Evolutionary conservation across 805 yeast genomes (phyloP).

Genomic region (Cyberlindnera lachancei): DNA sequence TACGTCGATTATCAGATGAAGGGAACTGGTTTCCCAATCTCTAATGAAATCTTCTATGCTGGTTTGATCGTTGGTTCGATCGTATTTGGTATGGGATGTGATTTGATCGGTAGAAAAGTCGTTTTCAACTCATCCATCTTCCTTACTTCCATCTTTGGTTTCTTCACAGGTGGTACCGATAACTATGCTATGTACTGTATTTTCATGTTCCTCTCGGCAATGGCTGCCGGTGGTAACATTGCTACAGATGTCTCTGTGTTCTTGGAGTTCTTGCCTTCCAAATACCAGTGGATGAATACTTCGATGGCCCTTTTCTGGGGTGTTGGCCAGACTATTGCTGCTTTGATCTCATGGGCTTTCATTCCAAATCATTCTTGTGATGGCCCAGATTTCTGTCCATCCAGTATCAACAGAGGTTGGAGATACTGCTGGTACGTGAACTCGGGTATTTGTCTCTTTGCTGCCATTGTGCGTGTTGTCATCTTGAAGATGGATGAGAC

Average conservation of each 20-base stretch:
- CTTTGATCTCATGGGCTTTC: constrained; percentile 45
- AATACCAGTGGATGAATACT: constrained; percentile 41
- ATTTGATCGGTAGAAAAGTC: constrained; percentile 42
- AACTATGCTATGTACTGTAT: constrained; percentile 40
- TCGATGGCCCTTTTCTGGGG: constrained; percentile 51
- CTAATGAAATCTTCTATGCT: constrained; percentile 38
- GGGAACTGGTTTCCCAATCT: constrained; percentile 32
- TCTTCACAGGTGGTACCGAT: constrained; percentile 42
- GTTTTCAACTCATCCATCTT: constrained; percentile 42
- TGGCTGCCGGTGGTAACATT: constrained; percentile 46
- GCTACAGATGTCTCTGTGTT: constrained; percentile 46
- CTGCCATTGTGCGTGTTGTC: constrained; percentile 40
- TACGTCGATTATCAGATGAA: constrained; percentile 39
- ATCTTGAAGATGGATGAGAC: constrained; percentile 40
- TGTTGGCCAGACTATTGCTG: constrained; percentile 46
- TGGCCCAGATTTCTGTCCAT: constrained; percentile 34
- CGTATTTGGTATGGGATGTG: constrained; percentile 45
- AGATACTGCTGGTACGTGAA: constrained; percentile 47
- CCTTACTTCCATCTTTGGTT: constrained; percentile 37
- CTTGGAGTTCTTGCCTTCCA: constrained; percentile 41
- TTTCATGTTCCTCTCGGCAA: constrained; percentile 35
- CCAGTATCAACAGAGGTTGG: constrained; percentile 48
- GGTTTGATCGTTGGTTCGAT: constrained; percentile 43
- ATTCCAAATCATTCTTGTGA: constrained; percentile 40
- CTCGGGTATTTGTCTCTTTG: constrained; percentile 41